Evolutionary conservation across 2,329 filamentous ascomycete genomes (phyloP).

Genomic region (Claviceps sp.): DNA sequence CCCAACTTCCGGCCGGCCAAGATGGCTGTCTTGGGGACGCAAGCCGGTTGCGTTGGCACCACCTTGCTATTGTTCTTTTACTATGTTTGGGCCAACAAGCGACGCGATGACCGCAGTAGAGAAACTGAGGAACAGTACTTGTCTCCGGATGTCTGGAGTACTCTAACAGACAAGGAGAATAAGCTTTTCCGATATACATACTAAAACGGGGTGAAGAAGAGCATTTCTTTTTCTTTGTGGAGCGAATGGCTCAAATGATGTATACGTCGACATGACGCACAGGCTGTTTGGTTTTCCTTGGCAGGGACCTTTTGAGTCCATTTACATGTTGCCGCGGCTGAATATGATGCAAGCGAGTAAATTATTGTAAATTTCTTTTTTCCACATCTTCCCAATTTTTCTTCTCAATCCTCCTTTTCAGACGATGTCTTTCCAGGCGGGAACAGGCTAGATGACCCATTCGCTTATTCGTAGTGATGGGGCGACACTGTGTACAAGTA

Average conservation of each 20-base stretch:
- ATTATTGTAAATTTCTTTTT: too few species aligned
- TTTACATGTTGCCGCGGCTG: too few species aligned
- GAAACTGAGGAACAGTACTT: constrained; percentile 27
- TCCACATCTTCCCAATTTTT: not conserved
- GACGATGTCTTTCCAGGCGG: too few species aligned
- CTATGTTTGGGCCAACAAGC: constrained; percentile 36
- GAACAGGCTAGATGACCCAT: too few species aligned
- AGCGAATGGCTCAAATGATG: not conserved
- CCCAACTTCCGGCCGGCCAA: constrained; percentile 40
- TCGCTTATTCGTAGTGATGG: too few species aligned
- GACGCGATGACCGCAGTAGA: constrained; percentile 15
- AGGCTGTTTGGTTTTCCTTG: not conserved
- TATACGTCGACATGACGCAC: not conserved
- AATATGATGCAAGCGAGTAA: not conserved
- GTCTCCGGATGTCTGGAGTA: constrained; percentile 30
- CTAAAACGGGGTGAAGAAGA: constrained; percentile 10
- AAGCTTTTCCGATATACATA: constrained; percentile 40
- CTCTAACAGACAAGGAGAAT: constrained; percentile 44
- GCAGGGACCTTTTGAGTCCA: too few species aligned
- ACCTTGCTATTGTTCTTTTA: constrained; percentile 33
- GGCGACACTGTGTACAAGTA: too few species aligned
- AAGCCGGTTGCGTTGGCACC: constrained; percentile 27
- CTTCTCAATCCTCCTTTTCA: too few species aligned
- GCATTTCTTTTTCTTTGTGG: too few species aligned
- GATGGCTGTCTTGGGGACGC: constrained; percentile 39